phyloP scores from a whole-genome alignment of 495 filamentous ascomycete species.

The Aspergillus asperescens region DNA sequence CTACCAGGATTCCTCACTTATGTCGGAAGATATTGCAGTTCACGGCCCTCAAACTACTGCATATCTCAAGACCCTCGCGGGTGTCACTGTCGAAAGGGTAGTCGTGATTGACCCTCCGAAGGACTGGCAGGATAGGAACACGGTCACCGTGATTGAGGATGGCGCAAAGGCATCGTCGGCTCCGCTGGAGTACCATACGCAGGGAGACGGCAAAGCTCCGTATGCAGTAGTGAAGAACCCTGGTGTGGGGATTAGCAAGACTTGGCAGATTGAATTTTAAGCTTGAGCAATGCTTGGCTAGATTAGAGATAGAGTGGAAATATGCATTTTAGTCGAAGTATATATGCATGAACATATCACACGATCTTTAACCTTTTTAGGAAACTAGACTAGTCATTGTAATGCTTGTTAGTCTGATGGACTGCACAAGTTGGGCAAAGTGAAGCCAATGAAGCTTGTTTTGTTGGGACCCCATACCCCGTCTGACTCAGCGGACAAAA shows the following conservation, averaged over 20 bases:
- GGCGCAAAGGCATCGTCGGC: conserved; percentile 54
- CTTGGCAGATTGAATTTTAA: conserved; percentile 75
- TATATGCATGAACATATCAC: not conserved
- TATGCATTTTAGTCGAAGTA: not conserved
- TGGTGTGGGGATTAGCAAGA: conserved; percentile 65
- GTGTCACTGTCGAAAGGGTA: conserved; percentile 74
- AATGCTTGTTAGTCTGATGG: too few species aligned
- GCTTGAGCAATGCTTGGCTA: not conserved
- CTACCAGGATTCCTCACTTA: conserved; percentile 52
- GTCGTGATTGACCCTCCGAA: conserved; percentile 72
- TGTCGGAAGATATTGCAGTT: conserved; percentile 39
- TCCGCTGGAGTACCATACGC: conserved; percentile 55
- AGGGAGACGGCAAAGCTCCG: conserved; percentile 56
- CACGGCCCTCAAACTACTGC: conserved; percentile 60
- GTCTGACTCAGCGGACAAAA: conserved; percentile 5
- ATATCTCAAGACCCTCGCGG: conserved; percentile 70
- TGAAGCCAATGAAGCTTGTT: conserved; percentile 2
- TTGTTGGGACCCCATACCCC: not conserved
- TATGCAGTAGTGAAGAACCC: conserved; percentile 82
- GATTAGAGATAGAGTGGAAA: not conserved
- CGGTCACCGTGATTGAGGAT: conserved; percentile 63
- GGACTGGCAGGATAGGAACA: conserved; percentile 62
- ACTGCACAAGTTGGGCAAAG: not conserved
- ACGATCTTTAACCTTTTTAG: conserved; percentile 4
- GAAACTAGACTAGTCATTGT: not conserved